These are phyloP conservation scores for Pyrus pyrifolia DNA, from an alignment of 306 rosid genomes.

Conservation along the genomic window DNA sequence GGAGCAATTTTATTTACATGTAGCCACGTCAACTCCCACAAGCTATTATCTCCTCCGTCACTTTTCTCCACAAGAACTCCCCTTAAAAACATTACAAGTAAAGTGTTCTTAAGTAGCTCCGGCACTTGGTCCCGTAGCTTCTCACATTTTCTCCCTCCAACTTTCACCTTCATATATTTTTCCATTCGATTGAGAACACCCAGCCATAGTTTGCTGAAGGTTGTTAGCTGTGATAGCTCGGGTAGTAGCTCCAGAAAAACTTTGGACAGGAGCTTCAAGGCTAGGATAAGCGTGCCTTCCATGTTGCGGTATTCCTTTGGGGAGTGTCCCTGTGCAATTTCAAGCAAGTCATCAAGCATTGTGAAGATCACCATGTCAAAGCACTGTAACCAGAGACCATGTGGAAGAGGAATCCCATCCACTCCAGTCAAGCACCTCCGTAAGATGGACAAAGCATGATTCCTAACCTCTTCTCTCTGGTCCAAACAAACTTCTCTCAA, in stretches of 20 bases:
- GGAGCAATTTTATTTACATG: conserved; percentile 81
- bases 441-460: conserved; percentile 68
- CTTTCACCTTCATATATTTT: conserved; percentile 70
- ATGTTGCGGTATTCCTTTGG: conserved; percentile 89
- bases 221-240: conserved; percentile 58
- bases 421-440: conserved; percentile 78
- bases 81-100: conserved; percentile 71
- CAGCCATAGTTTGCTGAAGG: conserved; percentile 88
- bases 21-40: conserved; percentile 95
- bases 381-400: conserved; percentile 68
- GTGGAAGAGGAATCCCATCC: conserved; percentile 59
- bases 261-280: conserved; percentile 83
- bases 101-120: conserved; percentile 80
- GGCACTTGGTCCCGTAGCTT: conserved; percentile 82
- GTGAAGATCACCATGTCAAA: conserved; percentile 88
- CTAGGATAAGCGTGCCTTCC: conserved; percentile 90
- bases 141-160: conserved; percentile 75
- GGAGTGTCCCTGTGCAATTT: conserved; percentile 78
- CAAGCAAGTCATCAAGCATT: conserved; percentile 93
- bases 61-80: conserved; percentile 70
- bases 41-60: conserved; percentile 78
- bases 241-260: conserved; percentile 71
- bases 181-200: conserved; percentile 89
- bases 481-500: conserved; percentile 90
- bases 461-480: conserved; percentile 94